Percentiles rank a stretch among this genome's conserved stretches.
These are phyloP conservation scores for Geranomyces michiganensis DNA, from an alignment of 192 early-diverging fungal genomes.

Conservation along the genomic window DNA sequence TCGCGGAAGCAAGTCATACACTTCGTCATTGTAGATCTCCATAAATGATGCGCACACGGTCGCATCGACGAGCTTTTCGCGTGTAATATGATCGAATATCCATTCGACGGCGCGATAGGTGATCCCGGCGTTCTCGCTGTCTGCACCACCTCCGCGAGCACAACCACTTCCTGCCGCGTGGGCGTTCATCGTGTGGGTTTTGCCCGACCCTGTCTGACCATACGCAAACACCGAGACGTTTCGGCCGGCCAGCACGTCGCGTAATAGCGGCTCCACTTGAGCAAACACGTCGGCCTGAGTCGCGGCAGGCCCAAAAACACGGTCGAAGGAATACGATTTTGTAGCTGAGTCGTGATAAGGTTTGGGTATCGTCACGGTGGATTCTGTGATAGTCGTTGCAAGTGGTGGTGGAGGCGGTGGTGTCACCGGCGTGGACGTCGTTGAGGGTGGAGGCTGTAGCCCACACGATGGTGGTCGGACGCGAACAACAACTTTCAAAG, in stretches of 20 bases:
- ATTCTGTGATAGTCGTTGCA: too few relatives aligned
- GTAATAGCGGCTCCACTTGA: conserved; percentile 61
- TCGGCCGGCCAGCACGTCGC: conserved; percentile 80
- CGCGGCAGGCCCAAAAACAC: conserved; percentile 63
- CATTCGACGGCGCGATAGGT: conserved; percentile 29
- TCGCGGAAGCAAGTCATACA: conserved; percentile 77
- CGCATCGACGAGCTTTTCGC: conserved; percentile 4
- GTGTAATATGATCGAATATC: conserved; percentile 24
- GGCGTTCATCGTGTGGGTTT: conserved; percentile 97
- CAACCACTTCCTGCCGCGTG: not conserved
- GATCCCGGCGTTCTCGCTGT: conserved; percentile 24
- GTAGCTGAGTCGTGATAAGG: conserved; percentile 23
- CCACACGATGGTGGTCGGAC: too few relatives aligned
- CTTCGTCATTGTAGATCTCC: conserved; percentile 96
- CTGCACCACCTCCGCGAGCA: conserved; percentile 20
- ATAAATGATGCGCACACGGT: conserved; percentile 19
- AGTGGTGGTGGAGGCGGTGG: too few relatives aligned
- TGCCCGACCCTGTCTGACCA: conserved; percentile 94
- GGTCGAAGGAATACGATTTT: conserved; percentile 55
- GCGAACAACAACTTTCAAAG: too few relatives aligned
- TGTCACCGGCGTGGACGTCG: too few relatives aligned
- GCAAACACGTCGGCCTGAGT: conserved; percentile 63
- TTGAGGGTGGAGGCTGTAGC: too few relatives aligned
- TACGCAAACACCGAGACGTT: conserved; percentile 93
- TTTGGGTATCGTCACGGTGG: conserved; percentile 17